These are phyloP conservation scores for Paxillus rubicundulus DNA, from an alignment of 768 basidiomycete genomes.

Conservation along the genomic window DNA sequence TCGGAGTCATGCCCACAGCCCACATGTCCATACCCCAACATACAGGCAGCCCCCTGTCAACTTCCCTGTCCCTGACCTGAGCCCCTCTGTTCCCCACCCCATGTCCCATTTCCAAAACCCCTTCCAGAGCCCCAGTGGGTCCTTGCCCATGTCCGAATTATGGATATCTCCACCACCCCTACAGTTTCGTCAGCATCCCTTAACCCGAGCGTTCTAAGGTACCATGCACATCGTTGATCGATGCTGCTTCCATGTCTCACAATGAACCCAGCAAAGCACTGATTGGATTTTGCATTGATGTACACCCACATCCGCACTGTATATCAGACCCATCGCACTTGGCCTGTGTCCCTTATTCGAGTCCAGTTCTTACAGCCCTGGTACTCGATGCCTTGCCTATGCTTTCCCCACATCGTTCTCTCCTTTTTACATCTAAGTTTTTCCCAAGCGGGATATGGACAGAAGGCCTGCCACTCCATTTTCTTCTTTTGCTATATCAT, in stretches of 20 bases:
- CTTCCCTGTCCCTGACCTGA: slow-evolving; percentile 7
- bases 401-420: background rate
- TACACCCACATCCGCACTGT: slow-evolving; percentile 8
- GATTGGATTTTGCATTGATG: slow-evolving; percentile 5
- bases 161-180: slow-evolving; percentile 12
- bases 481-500: background rate
- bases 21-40: background rate
- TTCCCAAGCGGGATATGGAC: too few relatives aligned
- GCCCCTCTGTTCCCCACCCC: background rate
- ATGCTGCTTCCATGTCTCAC: background rate
- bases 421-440: background rate
- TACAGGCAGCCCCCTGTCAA: background rate
- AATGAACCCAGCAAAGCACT: background rate
- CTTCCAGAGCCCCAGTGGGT: slow-evolving; percentile 5
- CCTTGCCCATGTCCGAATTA: slow-evolving; percentile 25
- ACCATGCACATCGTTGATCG: slow-evolving; percentile 12
- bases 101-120: slow-evolving; percentile 9
- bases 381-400: background rate
- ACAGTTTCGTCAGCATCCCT: background rate
- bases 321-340: slow-evolving; percentile 7
- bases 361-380: background rate
- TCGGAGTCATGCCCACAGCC: background rate
- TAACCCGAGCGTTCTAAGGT: slow-evolving; percentile 12
- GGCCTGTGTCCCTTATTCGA: slow-evolving; percentile 8
- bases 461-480: background rate